These are phyloP conservation scores for Chlamydomonas schloesseri DNA, from an alignment of 139 green algal genomes.

Conservation along the genomic window DNA sequence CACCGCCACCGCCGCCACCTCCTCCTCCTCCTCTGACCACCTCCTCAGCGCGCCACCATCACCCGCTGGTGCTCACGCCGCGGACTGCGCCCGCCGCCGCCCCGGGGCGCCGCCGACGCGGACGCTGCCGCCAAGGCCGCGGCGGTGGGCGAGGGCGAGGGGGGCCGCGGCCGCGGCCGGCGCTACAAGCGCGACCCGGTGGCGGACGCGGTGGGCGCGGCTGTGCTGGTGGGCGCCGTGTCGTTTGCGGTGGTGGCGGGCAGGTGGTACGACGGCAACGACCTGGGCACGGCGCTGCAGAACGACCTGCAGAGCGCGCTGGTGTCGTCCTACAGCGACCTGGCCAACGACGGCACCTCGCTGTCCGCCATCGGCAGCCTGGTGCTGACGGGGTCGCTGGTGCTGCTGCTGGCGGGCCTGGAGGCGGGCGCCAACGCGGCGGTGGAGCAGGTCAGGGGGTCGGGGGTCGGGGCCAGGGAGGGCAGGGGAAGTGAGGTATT, in stretches of 20 bases:
- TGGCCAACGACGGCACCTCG: not conserved
- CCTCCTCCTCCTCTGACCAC: not conserved
- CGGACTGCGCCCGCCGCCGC: not conserved
- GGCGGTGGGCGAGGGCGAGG: no score
- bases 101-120: no score
- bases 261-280: slow-evolving; percentile 7
- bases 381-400: not conserved
- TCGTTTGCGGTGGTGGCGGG: not conserved
- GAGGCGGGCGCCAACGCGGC: not conserved
- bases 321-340: not conserved
- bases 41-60: not conserved
- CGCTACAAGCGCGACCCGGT: not conserved
- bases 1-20: no score
- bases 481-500: no score
- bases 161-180: not conserved
- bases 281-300: not conserved
- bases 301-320: not conserved
- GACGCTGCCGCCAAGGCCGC: not conserved
- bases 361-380: not conserved
- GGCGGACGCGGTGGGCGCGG: not conserved
- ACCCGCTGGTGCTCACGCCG: not conserved
- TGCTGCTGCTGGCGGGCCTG: not conserved
- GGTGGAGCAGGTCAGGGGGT: not conserved
- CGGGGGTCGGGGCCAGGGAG: not conserved
- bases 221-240: not conserved